These are phyloP conservation scores for Penicillium sp. DNA, from an alignment of 2,329 filamentous ascomycete genomes.

Conservation along the genomic window DNA sequence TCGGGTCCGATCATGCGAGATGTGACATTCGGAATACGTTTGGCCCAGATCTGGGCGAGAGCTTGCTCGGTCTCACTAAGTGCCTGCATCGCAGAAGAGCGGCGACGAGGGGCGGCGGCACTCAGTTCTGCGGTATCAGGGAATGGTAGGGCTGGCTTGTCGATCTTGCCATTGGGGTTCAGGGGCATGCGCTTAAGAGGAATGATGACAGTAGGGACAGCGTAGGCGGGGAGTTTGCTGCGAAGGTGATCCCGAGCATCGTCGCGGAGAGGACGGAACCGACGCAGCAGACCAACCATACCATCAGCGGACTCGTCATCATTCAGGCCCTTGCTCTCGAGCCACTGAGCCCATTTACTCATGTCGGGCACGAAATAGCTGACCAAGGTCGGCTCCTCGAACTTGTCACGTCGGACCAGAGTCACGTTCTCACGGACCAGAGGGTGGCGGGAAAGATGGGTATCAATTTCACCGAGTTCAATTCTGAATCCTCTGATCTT, in stretches of 20 bases:
- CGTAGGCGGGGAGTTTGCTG: slow-evolving; percentile 72
- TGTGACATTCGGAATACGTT: slow-evolving; percentile 69
- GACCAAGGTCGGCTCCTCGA: slow-evolving; percentile 84
- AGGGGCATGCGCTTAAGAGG: slow-evolving; percentile 73
- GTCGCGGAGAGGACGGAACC: slow-evolving; percentile 64
- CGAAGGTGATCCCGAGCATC: slow-evolving; percentile 71
- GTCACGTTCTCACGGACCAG: slow-evolving; percentile 85
- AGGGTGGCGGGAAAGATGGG: slow-evolving; percentile 73
- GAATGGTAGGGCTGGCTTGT: slow-evolving; percentile 79
- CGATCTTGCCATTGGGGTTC: slow-evolving; percentile 87
- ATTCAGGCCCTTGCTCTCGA: slow-evolving; percentile 59
- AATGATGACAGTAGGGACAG: slow-evolving; percentile 75
- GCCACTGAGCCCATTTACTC: slow-evolving; percentile 72
- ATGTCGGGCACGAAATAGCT: slow-evolving; percentile 88
- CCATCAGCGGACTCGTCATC: slow-evolving; percentile 56
- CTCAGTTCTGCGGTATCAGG: slow-evolving; percentile 72
- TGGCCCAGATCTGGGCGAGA: slow-evolving; percentile 74
- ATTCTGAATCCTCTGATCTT: slow-evolving; percentile 97
- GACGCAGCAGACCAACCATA: slow-evolving; percentile 60
- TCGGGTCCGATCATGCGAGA: slow-evolving; percentile 68
- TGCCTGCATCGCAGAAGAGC: slow-evolving; percentile 52
- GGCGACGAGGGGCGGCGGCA: slow-evolving; percentile 57
- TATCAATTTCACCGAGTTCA: slow-evolving; percentile 92
- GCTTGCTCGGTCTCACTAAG: slow-evolving; percentile 64
- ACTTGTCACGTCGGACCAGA: slow-evolving; percentile 77